Percentiles rank a stretch among this genome's conserved stretches.
phyloP scores from a whole-genome alignment of 2,329 filamentous ascomycete genomes.

The Ophiostoma ulmi region DNA sequence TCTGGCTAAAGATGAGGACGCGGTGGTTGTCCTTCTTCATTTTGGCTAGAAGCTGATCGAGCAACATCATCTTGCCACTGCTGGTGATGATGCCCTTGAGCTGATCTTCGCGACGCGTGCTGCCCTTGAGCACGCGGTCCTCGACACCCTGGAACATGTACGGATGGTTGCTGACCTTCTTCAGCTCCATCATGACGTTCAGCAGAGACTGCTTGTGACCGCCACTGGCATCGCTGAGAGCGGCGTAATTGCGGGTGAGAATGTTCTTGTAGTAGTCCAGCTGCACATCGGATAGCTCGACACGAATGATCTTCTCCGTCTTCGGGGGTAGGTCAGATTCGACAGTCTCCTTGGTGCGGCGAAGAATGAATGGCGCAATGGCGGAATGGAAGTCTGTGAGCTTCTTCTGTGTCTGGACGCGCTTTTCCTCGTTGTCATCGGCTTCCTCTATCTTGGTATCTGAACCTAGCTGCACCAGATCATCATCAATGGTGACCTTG shows the following conservation, averaged over 20 bases:
- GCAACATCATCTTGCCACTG: constrained; percentile 99
- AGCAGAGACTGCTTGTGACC: constrained; percentile 92
- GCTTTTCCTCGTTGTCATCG: constrained; percentile 39
- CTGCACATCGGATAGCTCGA: constrained; percentile 93
- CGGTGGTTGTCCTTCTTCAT: constrained; percentile 89
- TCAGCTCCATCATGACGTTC: constrained; percentile 99
- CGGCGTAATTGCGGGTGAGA: constrained; percentile 90
- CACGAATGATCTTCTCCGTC: constrained; percentile 97
- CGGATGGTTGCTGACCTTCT: constrained; percentile 98
- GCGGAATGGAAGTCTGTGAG: constrained; percentile 77
- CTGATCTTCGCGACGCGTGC: constrained; percentile 77
- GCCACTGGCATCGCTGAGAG: constrained; percentile 80
- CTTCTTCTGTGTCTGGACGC: constrained; percentile 78
- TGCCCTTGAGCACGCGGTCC: constrained; percentile 77
- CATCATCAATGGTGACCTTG: constrained; percentile 81
- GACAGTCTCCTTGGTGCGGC: constrained; percentile 94
- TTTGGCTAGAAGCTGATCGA: constrained; percentile 92
- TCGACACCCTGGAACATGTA: constrained; percentile 97
- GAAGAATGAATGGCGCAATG: constrained; percentile 90
- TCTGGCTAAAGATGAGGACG: constrained; percentile 97
- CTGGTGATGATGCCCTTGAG: constrained; percentile 91
- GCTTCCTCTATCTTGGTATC: constrained; percentile 33
- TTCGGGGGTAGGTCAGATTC: constrained; percentile 95
- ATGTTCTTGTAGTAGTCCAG: constrained; percentile 99
- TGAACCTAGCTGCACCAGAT: constrained; percentile 68